phyloP scores from a whole-genome alignment of 371 early-diverging fungal genomes.

The Mucor lusitanicus region DNA sequence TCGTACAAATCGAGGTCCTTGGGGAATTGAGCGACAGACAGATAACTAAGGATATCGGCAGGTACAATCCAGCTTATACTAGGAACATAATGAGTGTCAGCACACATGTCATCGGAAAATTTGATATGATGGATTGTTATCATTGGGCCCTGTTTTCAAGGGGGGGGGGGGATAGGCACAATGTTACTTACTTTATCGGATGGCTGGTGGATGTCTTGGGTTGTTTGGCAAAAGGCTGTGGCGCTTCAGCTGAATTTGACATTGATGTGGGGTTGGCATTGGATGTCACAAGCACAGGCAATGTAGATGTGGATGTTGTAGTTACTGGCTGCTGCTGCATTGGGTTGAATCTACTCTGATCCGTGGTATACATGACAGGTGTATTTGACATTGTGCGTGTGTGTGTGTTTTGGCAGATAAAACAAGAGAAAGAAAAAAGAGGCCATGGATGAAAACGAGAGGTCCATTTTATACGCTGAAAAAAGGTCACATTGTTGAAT shows the following conservation, averaged over 20 bases:
- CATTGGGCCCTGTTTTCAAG: background rate
- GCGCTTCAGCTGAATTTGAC: background rate
- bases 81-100: background rate
- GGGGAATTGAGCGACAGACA: conserved; percentile 36
- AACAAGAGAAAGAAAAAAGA: background rate
- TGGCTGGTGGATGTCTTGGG: conserved; percentile 58
- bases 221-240: background rate
- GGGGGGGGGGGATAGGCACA: background rate
- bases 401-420: background rate
- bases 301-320: background rate
- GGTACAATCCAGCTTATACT: conserved; percentile 65
- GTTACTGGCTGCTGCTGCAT: background rate
- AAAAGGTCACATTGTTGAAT: background rate
- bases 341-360: background rate
- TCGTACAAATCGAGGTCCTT: conserved; percentile 41
- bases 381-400: background rate
- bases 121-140: background rate
- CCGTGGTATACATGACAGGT: background rate
- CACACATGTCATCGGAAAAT: background rate
- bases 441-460: background rate
- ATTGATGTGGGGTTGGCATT: background rate
- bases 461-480: background rate
- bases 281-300: background rate
- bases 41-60: conserved; percentile 36
- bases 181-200: conserved; percentile 51